Percentiles rank a stretch among this genome's conserved stretches.
These are phyloP conservation scores for Blastocystis sp. DNA, from an alignment of 352 stramenopile species.

Conservation along the genomic window DNA sequence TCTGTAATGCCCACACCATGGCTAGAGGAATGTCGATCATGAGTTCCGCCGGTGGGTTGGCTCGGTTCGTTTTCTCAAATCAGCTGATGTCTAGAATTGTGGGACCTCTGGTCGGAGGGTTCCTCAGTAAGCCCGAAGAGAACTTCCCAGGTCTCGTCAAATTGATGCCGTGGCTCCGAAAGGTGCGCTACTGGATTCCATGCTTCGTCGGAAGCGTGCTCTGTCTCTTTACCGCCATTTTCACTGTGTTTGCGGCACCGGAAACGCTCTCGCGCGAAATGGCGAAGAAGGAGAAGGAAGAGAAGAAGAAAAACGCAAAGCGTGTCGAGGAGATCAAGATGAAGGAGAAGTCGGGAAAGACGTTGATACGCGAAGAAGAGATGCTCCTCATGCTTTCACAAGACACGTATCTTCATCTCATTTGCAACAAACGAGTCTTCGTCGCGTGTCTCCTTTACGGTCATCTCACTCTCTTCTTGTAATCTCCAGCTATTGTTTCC, in stretches of 20 bases:
- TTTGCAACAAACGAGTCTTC: background rate
- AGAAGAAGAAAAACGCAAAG: background rate
- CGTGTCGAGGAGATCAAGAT: background rate
- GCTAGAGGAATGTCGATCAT: slow-evolving; percentile 35
- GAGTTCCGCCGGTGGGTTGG: slow-evolving; percentile 5
- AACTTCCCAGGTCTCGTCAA: slow-evolving; percentile 45
- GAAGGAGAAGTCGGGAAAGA: background rate
- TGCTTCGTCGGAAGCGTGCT: slow-evolving; percentile 34
- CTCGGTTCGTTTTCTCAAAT: background rate
- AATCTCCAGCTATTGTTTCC: background rate
- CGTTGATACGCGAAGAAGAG: background rate
- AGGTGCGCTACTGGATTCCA: slow-evolving; percentile 40
- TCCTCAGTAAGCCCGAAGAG: slow-evolving; percentile 40
- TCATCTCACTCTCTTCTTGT: background rate
- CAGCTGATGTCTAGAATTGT: slow-evolving; percentile 22
- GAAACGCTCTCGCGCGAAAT: background rate
- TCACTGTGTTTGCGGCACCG: background rate
- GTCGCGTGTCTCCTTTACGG: slow-evolving; percentile 28
- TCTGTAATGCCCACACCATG: slow-evolving; percentile 17
- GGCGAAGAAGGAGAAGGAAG: background rate
- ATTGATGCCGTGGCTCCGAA: slow-evolving; percentile 24
- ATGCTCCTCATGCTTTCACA: slow-evolving; percentile 10
- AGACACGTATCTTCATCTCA: slow-evolving; percentile 17
- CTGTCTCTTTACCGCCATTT: background rate
- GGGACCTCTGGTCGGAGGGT: slow-evolving; percentile 35